Conservation (phyloP, 2,329 filamentous ascomycete genomes). For the Hyphodiscus sp. region DNA sequence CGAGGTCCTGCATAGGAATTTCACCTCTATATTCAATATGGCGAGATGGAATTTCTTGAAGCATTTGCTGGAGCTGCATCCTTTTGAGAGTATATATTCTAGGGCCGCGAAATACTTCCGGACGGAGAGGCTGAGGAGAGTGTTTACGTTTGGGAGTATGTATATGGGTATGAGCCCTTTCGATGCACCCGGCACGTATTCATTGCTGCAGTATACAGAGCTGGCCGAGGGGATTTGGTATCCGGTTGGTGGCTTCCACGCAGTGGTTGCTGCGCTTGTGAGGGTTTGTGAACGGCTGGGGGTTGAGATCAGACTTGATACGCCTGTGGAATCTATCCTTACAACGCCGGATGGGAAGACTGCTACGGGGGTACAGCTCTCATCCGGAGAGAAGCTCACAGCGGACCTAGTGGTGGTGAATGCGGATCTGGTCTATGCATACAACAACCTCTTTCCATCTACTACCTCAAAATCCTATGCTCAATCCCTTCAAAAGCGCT, state of each 20-base stretch:
- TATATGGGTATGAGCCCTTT: conserved; percentile 79
- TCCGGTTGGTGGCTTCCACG: conserved; percentile 63
- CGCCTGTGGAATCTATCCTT: conserved; percentile 49
- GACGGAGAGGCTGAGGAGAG: conserved; percentile 60
- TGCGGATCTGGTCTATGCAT: conserved; percentile 68
- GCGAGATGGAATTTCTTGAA: conserved; percentile 50
- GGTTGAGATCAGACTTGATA: conserved; percentile 55
- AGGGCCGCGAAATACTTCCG: conserved; percentile 61
- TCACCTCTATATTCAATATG: conserved; percentile 53
- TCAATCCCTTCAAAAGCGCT: conserved; percentile 38
- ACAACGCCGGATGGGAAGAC: conserved; percentile 44
- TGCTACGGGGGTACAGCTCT: conserved; percentile 53
- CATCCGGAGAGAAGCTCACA: conserved; percentile 48
- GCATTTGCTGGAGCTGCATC: conserved; percentile 56
- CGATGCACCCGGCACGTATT: conserved; percentile 69
- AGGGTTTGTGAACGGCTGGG: conserved; percentile 55
- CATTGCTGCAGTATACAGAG: conserved; percentile 68
- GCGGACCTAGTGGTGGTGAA: conserved; percentile 67
- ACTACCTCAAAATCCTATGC: conserved; percentile 28
- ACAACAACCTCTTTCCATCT: conserved; percentile 55
- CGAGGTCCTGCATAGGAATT: conserved; percentile 63
- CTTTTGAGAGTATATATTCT: conserved; percentile 64
- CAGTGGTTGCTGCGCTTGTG: conserved; percentile 56
- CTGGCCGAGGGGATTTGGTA: conserved; percentile 73
- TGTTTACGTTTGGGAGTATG: conserved; percentile 76